Percentiles rank a stretch among this genome's conserved stretches.
These are phyloP conservation scores for Pseudocercospora fijiensis DNA, from an alignment of 2,329 filamentous ascomycete genomes.

Conservation along the genomic window DNA sequence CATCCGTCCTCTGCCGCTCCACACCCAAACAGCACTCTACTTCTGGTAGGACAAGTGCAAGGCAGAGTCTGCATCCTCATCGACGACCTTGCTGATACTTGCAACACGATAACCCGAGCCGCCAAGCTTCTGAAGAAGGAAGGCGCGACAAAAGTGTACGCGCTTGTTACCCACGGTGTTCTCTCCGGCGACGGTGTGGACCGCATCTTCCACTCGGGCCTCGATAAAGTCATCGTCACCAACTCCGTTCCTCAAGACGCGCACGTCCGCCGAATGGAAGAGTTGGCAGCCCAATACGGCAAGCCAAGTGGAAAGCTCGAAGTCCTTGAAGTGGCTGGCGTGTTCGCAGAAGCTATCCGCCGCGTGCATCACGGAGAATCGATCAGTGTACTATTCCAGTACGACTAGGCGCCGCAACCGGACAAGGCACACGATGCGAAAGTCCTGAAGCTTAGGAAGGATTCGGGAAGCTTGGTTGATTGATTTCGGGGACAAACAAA, in stretches of 20 bases:
- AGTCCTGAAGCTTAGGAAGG: neutral
- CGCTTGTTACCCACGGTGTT: conserved; percentile 90
- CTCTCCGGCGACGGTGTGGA: conserved; percentile 93
- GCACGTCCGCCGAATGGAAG: conserved; percentile 56
- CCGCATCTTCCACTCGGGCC: conserved; percentile 85
- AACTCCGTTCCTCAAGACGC: conserved; percentile 91
- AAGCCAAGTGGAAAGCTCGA: conserved; percentile 79
- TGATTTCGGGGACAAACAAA: too few relatives aligned
- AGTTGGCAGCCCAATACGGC: conserved; percentile 23
- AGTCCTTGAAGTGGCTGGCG: conserved; percentile 80
- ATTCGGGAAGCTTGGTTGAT: conserved; percentile 1
- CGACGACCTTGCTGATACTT: conserved; percentile 92
- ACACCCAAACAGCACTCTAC: conserved; percentile 66
- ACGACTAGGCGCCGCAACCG: conserved; percentile 55
- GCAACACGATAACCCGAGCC: conserved; percentile 93
- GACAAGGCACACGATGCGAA: conserved; percentile 11
- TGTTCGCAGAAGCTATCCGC: conserved; percentile 93
- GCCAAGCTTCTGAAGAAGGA: conserved; percentile 97
- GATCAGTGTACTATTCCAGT: conserved; percentile 91
- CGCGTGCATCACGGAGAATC: conserved; percentile 97
- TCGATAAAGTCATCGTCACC: conserved; percentile 93
- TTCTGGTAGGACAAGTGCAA: conserved; percentile 84
- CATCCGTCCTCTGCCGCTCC: conserved; percentile 14
- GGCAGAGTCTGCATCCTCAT: conserved; percentile 83
- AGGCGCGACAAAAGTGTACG: conserved; percentile 82